phyloP scores from a whole-genome alignment of 257 asterid genomes.

The Forsythia suspensa region DNA sequence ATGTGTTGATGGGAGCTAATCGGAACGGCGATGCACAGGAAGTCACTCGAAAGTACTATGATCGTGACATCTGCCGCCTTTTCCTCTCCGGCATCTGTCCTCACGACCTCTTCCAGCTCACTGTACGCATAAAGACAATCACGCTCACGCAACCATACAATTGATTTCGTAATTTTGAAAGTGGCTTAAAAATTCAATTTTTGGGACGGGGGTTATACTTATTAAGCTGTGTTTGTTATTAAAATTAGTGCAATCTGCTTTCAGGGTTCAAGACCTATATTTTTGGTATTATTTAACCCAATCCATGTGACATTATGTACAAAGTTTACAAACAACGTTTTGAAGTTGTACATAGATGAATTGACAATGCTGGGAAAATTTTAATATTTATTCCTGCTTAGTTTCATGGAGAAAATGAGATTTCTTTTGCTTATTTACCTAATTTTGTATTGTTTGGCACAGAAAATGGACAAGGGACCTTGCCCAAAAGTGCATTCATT shows the following conservation, averaged over 20 bases:
- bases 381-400: neutral
- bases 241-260: no score
- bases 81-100: constrained; percentile 92
- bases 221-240: no score
- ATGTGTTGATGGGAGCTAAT: constrained; percentile 89
- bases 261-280: no score
- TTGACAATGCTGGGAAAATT: no score
- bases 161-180: neutral
- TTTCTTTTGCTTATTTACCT: neutral
- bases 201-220: no score
- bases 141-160: neutral
- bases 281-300: no score
- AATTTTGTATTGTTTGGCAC: constrained; percentile 17
- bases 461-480: constrained; percentile 97
- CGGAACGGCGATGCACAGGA: constrained; percentile 84
- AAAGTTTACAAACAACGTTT: no score
- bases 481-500: constrained; percentile 91
- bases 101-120: constrained; percentile 89
- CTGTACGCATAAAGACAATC: constrained; percentile 39
- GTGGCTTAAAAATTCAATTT: neutral
- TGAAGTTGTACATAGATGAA: no score
- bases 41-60: constrained; percentile 81
- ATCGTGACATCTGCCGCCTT: constrained; percentile 93
- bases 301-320: no score
- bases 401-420: neutral